phyloP scores from a whole-genome alignment of 345 rosid species.

The Acer negundo region DNA sequence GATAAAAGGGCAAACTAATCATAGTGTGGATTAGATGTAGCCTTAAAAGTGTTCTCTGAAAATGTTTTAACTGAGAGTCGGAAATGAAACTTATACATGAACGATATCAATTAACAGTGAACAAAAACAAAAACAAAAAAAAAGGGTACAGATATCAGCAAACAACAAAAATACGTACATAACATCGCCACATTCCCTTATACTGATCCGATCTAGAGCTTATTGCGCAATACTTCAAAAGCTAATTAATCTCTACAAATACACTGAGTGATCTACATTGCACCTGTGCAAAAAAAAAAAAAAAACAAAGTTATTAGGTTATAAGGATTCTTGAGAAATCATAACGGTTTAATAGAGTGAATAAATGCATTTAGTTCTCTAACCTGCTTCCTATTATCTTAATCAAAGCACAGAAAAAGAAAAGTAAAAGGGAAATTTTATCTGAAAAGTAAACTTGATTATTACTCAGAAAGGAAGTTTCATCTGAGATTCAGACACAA shows the following conservation, averaged over 20 bases:
- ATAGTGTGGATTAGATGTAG: not conserved
- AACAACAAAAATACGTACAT: not conserved
- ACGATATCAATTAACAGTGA: no score
- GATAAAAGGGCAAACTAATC: no score
- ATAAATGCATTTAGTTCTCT: no score
- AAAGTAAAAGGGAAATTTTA: not conserved
- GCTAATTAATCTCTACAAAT: not conserved
- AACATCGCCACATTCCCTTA: not conserved
- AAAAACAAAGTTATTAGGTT: not conserved
- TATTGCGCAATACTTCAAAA: not conserved
- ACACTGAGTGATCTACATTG: not conserved
- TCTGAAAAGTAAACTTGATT: not conserved
- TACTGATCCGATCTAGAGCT: not conserved
- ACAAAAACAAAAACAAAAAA: not conserved
- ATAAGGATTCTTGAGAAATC: not conserved
- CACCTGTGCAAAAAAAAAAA: not conserved
- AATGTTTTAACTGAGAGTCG: not conserved
- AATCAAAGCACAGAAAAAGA: not conserved
- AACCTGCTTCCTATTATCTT: not conserved
- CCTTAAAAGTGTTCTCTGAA: not conserved
- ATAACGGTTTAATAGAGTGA: not conserved
- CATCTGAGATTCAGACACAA: not conserved
- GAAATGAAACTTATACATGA: not conserved
- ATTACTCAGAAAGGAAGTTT: no score
- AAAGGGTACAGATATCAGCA: no score